phyloP scores from a whole-genome alignment of 768 basidiomycete species.

The Leccinum uliginosum region DNA sequence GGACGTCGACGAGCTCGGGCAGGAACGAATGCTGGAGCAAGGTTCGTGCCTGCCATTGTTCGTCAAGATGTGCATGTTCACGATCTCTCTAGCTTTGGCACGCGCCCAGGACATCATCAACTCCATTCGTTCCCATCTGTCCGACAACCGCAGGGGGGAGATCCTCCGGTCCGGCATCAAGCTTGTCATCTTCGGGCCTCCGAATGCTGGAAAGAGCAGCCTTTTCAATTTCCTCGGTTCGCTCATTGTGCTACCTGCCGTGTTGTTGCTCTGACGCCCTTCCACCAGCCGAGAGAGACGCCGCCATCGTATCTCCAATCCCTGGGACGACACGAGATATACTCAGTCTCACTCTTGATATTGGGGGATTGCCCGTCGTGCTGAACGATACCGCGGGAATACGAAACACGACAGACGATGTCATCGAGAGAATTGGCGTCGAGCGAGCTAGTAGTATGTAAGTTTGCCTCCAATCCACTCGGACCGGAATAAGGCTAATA shows the following conservation, averaged over 20 bases:
- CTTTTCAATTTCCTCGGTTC: conserved; percentile 79
- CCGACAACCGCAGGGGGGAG: conserved; percentile 76
- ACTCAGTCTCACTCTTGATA: conserved; percentile 78
- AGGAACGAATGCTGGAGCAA: conserved; percentile 71
- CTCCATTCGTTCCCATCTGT: conserved; percentile 52
- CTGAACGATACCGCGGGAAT: conserved; percentile 87
- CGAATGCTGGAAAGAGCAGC: conserved; percentile 93
- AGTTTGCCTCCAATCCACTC: conserved; percentile 24
- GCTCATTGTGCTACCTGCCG: conserved; percentile 1
- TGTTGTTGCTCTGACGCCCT: neutral
- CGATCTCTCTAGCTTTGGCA: conserved; percentile 41
- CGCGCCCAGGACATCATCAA: conserved; percentile 47
- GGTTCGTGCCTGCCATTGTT: conserved; percentile 38
- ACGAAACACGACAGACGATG: conserved; percentile 54
- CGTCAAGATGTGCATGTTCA: neutral
- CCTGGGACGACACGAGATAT: conserved; percentile 91
- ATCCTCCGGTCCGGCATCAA: conserved; percentile 78
- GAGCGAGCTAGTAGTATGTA: conserved; percentile 67
- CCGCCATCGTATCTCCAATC: conserved; percentile 83
- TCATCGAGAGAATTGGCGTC: conserved; percentile 80
- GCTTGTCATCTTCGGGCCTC: conserved; percentile 86
- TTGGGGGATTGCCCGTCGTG: conserved; percentile 80
- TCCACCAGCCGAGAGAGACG: conserved; percentile 72
- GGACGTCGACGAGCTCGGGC: conserved; percentile 70
- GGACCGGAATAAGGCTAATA: neutral